Conservation (phyloP, 1,139 yeast genomes). For the Meyerozyma sp. region DNA sequence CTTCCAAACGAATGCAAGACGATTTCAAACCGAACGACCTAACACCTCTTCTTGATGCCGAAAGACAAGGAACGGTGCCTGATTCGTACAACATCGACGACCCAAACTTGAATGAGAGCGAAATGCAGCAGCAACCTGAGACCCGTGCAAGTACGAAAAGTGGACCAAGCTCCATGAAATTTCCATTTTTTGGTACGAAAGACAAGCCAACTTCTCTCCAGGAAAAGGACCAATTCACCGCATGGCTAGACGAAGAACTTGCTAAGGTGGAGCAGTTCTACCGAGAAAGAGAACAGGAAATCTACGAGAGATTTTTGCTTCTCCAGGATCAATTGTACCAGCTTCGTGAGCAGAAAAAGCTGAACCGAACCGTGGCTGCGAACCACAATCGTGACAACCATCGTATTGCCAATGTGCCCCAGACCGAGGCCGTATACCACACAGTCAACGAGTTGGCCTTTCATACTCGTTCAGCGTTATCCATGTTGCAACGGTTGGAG, state of each 20-base stretch:
- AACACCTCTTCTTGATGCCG: slow-evolving; percentile 16
- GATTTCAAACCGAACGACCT: slow-evolving; percentile 4
- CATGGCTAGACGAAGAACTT: slow-evolving; percentile 60
- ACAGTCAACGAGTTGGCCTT: slow-evolving; percentile 27
- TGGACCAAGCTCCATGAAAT: neutral
- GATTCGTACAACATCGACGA: slow-evolving; percentile 3
- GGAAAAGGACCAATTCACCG: slow-evolving; percentile 42
- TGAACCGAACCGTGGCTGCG: slow-evolving; percentile 6
- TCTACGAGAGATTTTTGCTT: slow-evolving; percentile 52
- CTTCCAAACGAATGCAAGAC: slow-evolving; percentile 6
- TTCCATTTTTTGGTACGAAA: slow-evolving; percentile 5
- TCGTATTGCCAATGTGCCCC: slow-evolving; percentile 2
- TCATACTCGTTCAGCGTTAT: slow-evolving; percentile 27
- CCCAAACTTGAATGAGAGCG: slow-evolving; percentile 3
- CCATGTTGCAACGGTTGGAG: slow-evolving; percentile 40
- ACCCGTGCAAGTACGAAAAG: neutral
- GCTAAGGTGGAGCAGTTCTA: slow-evolving; percentile 58
- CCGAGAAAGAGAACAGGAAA: slow-evolving; percentile 54
- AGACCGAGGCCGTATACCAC: slow-evolving; percentile 12
- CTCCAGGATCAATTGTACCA: slow-evolving; percentile 67
- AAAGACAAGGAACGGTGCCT: neutral
- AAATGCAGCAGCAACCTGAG: neutral
- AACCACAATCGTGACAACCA: slow-evolving; percentile 1
- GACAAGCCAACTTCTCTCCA: slow-evolving; percentile 16
- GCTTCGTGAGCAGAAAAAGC: slow-evolving; percentile 48